Conservation (phyloP, 371 early-diverging fungal species). For the Cokeromyces recurvatus region DNA sequence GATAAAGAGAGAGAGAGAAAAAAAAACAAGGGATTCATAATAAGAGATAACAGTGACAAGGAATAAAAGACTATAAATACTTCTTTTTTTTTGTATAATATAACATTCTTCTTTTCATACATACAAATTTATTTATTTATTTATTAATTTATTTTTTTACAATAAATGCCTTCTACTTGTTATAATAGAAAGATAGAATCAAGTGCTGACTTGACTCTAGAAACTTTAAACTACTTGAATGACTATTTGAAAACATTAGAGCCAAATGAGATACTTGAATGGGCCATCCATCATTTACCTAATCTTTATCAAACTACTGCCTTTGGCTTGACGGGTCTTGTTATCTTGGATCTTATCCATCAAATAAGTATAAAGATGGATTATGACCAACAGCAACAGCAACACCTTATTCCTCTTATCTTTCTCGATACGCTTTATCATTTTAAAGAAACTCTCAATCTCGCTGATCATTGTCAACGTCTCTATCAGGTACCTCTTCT, state of each 20-base stretch:
- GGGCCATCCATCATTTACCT: slow-evolving; percentile 82
- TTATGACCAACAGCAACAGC: slow-evolving; percentile 42
- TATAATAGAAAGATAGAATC: slow-evolving; percentile 24
- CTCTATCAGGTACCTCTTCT: slow-evolving; percentile 73
- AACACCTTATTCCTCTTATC: slow-evolving; percentile 74
- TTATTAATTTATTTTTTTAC: not conserved
- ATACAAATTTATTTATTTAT: not conserved
- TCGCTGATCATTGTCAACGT: slow-evolving; percentile 60
- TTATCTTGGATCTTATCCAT: slow-evolving; percentile 70
- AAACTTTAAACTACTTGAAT: slow-evolving; percentile 63
- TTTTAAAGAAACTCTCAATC: slow-evolving; percentile 84
- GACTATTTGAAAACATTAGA: slow-evolving; percentile 51
- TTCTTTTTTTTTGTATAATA: not conserved
- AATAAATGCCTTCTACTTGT: slow-evolving; percentile 26
- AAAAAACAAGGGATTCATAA: too few relatives aligned
- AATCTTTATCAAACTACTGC: slow-evolving; percentile 88
- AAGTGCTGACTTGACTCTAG: slow-evolving; percentile 50
- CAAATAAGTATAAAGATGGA: slow-evolving; percentile 56
- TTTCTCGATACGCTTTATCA: slow-evolving; percentile 92
- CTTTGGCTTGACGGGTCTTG: slow-evolving; percentile 85
- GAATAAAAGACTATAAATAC: not conserved
- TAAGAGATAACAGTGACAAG: too few relatives aligned
- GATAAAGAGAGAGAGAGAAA: too few relatives aligned
- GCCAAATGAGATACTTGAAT: slow-evolving; percentile 81
- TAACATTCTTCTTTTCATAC: not conserved